Conservation (phyloP, 768 basidiomycete species). For the Xerocomus potaroensis region DNA sequence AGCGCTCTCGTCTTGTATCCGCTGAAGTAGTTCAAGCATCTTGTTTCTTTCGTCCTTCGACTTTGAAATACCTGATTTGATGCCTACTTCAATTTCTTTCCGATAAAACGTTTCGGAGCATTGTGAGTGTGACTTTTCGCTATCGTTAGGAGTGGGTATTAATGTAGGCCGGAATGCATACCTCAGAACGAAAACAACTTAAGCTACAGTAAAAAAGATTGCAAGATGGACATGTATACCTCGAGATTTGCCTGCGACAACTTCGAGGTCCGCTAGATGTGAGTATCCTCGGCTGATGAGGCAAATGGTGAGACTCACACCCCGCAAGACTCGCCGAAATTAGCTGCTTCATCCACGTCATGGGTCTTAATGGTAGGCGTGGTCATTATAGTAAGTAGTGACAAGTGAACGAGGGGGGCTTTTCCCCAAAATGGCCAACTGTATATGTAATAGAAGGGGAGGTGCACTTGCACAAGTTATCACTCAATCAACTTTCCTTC, state of each 20-base stretch:
- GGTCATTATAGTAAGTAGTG: slow-evolving; percentile 7
- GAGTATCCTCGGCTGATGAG: slow-evolving; percentile 2
- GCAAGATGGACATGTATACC: slow-evolving; percentile 80
- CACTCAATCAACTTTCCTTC: background rate
- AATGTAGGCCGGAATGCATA: slow-evolving; percentile 29
- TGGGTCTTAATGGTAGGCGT: slow-evolving; percentile 14
- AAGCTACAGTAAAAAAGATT: slow-evolving; percentile 80
- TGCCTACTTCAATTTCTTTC: slow-evolving; percentile 64
- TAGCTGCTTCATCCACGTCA: slow-evolving; percentile 7
- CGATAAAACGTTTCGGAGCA: slow-evolving; percentile 85
- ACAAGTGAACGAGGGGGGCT: no score
- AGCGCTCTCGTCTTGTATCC: slow-evolving; percentile 60
- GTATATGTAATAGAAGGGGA: no score
- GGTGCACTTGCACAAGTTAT: background rate
- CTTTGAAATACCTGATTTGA: slow-evolving; percentile 52
- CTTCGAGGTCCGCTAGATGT: slow-evolving; percentile 34
- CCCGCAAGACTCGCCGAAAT: slow-evolving; percentile 32
- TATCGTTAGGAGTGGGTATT: background rate
- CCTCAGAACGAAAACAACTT: slow-evolving; percentile 71
- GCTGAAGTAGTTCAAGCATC: slow-evolving; percentile 69
- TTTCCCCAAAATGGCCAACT: no score
- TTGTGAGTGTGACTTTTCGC: slow-evolving; percentile 49
- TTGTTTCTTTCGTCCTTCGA: slow-evolving; percentile 51
- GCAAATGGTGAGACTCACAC: slow-evolving; percentile 34
- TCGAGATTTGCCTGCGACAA: slow-evolving; percentile 70